Base-by-base conservation (phyloP, 345 rosid genomes). In the Corchorus capsularis region DNA sequence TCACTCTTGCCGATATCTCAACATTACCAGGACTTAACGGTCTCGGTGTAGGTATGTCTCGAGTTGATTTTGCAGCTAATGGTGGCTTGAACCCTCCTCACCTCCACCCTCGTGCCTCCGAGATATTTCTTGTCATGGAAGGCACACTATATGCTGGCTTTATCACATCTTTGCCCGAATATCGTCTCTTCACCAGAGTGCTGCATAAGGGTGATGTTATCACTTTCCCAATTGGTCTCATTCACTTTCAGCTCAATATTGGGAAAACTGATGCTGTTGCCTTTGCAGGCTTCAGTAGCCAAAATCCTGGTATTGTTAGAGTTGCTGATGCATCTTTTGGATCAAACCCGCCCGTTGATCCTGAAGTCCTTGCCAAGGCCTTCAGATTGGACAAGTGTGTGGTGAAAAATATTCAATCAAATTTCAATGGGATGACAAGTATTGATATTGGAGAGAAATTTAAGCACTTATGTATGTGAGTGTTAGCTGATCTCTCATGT, bases 81-180 rank as follows among this genome's bases (percentile, higher is more conserved):
- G 75, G 75, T 15, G 84, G 87, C 34, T n/a, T 52, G 15, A 84
- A 81, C 64, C 79, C 87, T 6, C 87, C 84, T 13, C 79, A 81
- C 75, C 56, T 75, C 7, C 87, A 84, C 45, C 79, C 81, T 16
- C 81, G 81, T 46, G 84, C 57, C 34, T 22, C 79, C 0, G 83
- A 84, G 65, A 63, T 81, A 55, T 63, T 79, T 1, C 22, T 79
- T 0, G 82, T 84, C 50, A 5, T 43, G 0, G 81, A 84, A 52
- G 85, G 83, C 5, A 79, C 71, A 20, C 79, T 81, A 6, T 67
- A 56, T 8, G 79, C 69, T 4, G 87, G 84, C 5, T 83, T 83
- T 32, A 75, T 78, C 15, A 60, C 70, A 20, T 78, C 80, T 47
- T 65, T 79, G 37, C 81, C 75, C 0, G 69, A 69, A 0, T 63